Base-by-base conservation (phyloP, 345 rosid species). In the Toxicodendron radicans region DNA sequence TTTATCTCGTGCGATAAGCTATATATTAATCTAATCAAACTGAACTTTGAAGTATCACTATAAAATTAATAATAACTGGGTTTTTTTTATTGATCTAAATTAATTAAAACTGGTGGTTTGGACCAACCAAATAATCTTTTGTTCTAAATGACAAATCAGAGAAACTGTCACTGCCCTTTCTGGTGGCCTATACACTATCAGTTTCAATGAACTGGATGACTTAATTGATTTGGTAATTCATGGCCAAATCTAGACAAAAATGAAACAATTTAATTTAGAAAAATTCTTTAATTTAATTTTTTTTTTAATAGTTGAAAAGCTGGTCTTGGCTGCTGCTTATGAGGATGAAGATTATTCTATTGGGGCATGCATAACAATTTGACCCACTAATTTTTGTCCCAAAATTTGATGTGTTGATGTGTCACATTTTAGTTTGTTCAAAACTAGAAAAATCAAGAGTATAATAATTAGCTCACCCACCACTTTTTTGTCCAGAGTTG, bases 1-100 rank as follows among this genome's bases (percentile, higher is more conserved):
- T 38, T 38, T 38, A 0, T 38, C 43, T 38, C 9, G 8, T 5
- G 43, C 9, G 8, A 38, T 38, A 7, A 6, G 6, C 7, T 5
- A 38, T 35, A 4, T 35, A 35, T 38, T 5, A 38, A 38, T 38
- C 8, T 38, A 38, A 38, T 6, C 1, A 38, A 38, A 38, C 1
- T 5, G 43, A 38, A 38, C 6, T 57, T 69, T 53, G 30, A 69
- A 41, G n/a, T n/a, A 69, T 76, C 79, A 69, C 64, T 7, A 62
- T 76, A 70, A 62, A 13, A n/a, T 56, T 51, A 18, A 51, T 16
- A 16, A 20, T 27, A 21, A 64, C 11, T 5, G 13, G 45, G 27
- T 21, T 6, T 43, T 13, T 46, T 24, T 27, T 0, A 1, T 16
- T 4, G 2, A 0, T 45, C 3, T 65, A 18, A 66, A 14, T 13